These are phyloP conservation scores for Cenchrus purpureus DNA, from an alignment of 176 grass and related monocot species.

Conservation along the genomic window DNA sequence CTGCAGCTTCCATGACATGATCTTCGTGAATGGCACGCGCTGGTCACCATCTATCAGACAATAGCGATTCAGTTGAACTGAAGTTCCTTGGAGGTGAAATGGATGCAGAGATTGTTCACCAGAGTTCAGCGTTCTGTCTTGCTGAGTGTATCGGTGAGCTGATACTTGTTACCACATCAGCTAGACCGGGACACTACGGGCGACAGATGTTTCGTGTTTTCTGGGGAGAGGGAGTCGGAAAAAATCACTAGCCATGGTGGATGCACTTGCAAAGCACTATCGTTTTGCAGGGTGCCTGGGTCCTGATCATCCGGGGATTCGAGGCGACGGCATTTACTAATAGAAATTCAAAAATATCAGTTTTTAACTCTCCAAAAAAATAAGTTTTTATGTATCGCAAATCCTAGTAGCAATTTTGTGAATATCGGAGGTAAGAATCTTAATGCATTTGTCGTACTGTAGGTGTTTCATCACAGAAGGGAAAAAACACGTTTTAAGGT, in stretches of 20 bases:
- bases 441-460: no score
- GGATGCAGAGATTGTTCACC: background rate
- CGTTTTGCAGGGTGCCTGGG: slow-evolving; percentile 41
- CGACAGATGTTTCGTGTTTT: slow-evolving; percentile 5
- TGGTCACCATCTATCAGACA: slow-evolving; percentile 2
- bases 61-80: background rate
- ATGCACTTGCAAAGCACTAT: background rate
- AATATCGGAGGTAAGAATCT: no score
- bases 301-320: slow-evolving; percentile 17
- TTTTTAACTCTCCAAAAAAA: no score
- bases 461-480: no score
- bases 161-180: background rate
- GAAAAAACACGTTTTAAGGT: no score
- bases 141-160: slow-evolving; percentile 19
- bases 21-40: slow-evolving; percentile 11
- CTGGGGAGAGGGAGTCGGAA: slow-evolving; percentile 24
- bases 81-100: background rate
- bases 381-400: no score
- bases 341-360: no score
- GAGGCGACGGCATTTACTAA: slow-evolving; percentile 47
- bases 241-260: slow-evolving; percentile 39
- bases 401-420: no score
- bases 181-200: background rate
- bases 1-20: background rate
- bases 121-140: background rate